Evolutionary conservation across 75 land plant genomes (phyloP).

Genomic region (Larix kaempferi): DNA sequence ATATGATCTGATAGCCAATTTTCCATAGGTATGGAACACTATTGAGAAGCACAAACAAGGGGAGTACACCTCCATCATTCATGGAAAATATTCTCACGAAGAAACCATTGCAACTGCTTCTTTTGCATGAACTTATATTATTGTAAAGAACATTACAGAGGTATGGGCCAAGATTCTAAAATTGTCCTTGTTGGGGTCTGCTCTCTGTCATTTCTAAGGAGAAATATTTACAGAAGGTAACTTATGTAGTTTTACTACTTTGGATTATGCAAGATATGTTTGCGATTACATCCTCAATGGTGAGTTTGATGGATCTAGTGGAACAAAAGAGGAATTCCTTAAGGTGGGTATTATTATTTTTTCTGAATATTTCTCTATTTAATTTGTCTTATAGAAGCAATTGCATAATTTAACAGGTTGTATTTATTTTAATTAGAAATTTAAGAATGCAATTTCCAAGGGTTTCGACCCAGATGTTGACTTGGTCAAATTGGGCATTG

Average conservation of each 20-base stretch:
- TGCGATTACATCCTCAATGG: conserved; percentile 93
- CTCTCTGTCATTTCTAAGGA: background rate
- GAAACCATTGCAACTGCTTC: conserved; percentile 97
- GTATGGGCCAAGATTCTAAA: conserved; percentile 23
- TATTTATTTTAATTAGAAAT: conserved; percentile 66
- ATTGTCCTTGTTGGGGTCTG: background rate
- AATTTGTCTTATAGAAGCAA: background rate
- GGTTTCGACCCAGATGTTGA: conserved; percentile 91
- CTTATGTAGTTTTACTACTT: background rate
- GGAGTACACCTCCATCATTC: conserved; percentile 91
- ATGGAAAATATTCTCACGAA: conserved; percentile 95
- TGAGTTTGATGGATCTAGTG: conserved; percentile 89
- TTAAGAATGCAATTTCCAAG: conserved; percentile 71
- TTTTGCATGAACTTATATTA: conserved; percentile 81
- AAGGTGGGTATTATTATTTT: conserved; percentile 38
- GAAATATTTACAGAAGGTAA: background rate
- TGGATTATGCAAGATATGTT: conserved; percentile 75
- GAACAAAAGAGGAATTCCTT: conserved; percentile 82
- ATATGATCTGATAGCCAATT: background rate
- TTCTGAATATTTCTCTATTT: background rate
- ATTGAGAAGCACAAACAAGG: conserved; percentile 97
- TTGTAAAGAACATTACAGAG: conserved; percentile 87
- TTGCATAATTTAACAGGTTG: background rate
- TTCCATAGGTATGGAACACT: conserved; percentile 81
- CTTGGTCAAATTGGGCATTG: conserved; percentile 79